Percentiles rank a stretch among this genome's conserved stretches.
Evolutionary conservation across 495 filamentous ascomycete species (phyloP).

Genomic region (Amphirosellinia nigrospora): DNA sequence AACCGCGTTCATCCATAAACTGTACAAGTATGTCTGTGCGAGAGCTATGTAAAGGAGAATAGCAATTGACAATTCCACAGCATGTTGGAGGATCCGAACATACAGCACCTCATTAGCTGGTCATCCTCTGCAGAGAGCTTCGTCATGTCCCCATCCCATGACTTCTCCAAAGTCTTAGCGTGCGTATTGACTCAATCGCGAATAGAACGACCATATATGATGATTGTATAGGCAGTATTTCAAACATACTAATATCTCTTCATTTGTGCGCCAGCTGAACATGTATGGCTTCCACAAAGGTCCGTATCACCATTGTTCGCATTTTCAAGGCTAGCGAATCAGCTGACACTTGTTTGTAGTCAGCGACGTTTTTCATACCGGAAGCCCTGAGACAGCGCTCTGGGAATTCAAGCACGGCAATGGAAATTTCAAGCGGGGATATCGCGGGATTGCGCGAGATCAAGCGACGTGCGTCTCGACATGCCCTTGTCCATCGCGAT

Average conservation of each 20-base stretch:
- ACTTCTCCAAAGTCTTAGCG: constrained; percentile 99
- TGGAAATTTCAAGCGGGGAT: constrained; percentile 96
- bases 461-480: constrained; percentile 93
- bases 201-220: constrained; percentile 30
- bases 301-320: constrained; percentile 45
- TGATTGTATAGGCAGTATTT: constrained; percentile 77
- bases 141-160: constrained; percentile 94
- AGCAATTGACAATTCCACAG: constrained; percentile 60
- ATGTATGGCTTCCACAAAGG: constrained; percentile 99
- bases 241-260: constrained; percentile 99
- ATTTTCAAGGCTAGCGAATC: constrained; percentile 16
- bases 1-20: constrained; percentile 99
- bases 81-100: constrained; percentile 93
- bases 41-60: constrained; percentile 10
- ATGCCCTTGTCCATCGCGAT: constrained; percentile 93
- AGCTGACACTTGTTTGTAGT: constrained; percentile 58
- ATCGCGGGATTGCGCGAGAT: constrained; percentile 91
- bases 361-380: constrained; percentile 98
- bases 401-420: constrained; percentile 99
- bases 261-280: constrained; percentile 96
- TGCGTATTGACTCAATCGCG: constrained; percentile 54
- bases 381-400: constrained; percentile 90
- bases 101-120: constrained; percentile 97
- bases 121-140: constrained; percentile 93
- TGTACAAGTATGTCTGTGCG: constrained; percentile 82